Evolutionary conservation across 805 yeast genomes (phyloP).

Genomic region (Osmozyma mogii): DNA sequence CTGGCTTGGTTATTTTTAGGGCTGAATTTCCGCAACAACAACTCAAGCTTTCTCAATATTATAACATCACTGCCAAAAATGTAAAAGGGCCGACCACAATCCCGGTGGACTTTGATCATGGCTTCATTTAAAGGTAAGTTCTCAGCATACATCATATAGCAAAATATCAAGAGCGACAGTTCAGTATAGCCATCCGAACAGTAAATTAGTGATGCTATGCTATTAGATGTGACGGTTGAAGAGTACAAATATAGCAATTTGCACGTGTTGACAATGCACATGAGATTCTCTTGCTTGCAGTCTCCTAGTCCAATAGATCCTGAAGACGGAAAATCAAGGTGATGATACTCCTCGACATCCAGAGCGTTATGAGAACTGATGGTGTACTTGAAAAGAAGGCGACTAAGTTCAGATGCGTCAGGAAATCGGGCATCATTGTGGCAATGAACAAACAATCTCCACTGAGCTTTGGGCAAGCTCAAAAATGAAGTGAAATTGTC

Average conservation of each 20-base stretch:
- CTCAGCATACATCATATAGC: constrained; percentile 64
- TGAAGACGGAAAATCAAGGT: constrained; percentile 70
- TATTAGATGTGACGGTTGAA: constrained; percentile 21
- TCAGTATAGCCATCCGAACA: constrained; percentile 94
- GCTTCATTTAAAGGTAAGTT: constrained; percentile 58
- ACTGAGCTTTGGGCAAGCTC: constrained; percentile 43
- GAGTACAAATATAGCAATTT: constrained; percentile 47
- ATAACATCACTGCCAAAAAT: constrained; percentile 70
- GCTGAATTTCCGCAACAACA: constrained; percentile 50
- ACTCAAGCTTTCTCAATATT: constrained; percentile 57
- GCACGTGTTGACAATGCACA: constrained; percentile 60
- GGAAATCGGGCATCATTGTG: constrained; percentile 55
- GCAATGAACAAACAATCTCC: constrained; percentile 52
- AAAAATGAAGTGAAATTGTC: constrained; percentile 11
- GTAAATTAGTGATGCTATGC: constrained; percentile 47
- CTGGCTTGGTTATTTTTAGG: constrained; percentile 29
- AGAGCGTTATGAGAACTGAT: constrained; percentile 17
- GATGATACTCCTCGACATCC: constrained; percentile 15
- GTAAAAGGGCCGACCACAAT: constrained; percentile 73
- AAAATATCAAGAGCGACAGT: constrained; percentile 64
- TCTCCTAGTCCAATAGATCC: constrained; percentile 78
- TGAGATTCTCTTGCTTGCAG: constrained; percentile 51
- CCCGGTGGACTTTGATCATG: constrained; percentile 51
- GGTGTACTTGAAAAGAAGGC: constrained; percentile 25
- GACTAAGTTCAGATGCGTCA: constrained; percentile 26